Base-by-base conservation (phyloP, 2,329 filamentous ascomycete genomes). In the Fusarium sp. region DNA sequence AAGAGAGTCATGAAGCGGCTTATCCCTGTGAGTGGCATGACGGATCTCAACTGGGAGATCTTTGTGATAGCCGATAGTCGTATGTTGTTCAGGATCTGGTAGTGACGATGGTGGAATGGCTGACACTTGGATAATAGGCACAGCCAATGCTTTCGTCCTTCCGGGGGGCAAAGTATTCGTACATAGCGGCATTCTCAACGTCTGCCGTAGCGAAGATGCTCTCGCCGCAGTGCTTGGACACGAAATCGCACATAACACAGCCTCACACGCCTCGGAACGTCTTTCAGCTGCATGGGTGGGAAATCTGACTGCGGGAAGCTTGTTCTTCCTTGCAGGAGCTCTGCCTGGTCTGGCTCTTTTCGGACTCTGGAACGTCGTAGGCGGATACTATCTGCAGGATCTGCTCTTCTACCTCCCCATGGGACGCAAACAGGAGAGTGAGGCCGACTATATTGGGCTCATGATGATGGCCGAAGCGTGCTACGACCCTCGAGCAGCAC, bases 381-480 rank as follows among this genome's bases (percentile, higher is more conserved):
- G 84, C 3, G 79, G 85, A 3, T 77, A 74, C 60, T 62, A 81
- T 75, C 55, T 90, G 22, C 80, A 92, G 28, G 85, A 92, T 51
- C 76, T 92, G 17, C 84, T 90, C n/a, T 88, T 93, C 75, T 84
- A 84, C 49, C 82, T 87, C 63, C 92, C 92, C 2, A 92, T 92
- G 77, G 88, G 87, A 46, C 83, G 92, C 49, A 86, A 85, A 75
- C 92, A 94, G 80, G 92, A 92, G 83, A 88, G 84, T 49, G 92
- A 95, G 80, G 92, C 92, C 0, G 92, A 95, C 75, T 93, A 92
- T 73, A 93, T 94, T 47, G 92, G 92, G 1, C 79, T 94, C 34
- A 88, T 94, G 85, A 92, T 94, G 85, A 94, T 94, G 91, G 88
- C 92, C 0, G 88, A 93, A 80, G 91, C 90, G 26, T 94, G 92